A percentile compares a stretch with the other conserved stretches of the same genome.
Conservation (phyloP, 148 eudicot genomes). For the Fagopyrum tataricum region DNA sequence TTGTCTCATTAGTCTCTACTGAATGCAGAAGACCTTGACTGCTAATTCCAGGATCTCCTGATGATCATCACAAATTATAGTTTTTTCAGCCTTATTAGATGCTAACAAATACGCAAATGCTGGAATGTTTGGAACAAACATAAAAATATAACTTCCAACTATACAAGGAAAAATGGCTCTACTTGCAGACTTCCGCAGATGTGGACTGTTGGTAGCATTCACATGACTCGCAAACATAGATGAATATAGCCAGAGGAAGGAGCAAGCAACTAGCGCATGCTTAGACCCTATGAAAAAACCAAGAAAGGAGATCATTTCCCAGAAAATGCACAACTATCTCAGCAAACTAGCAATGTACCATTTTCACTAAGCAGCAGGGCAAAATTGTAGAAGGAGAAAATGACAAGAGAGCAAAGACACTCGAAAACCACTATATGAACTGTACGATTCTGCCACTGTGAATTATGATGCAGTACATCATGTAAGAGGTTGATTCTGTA, state of each 20-base stretch:
- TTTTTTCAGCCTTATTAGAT: neutral
- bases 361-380: no score
- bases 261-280: slow-evolving; percentile 12
- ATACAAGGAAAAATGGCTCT: slow-evolving; percentile 37
- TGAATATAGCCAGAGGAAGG: slow-evolving; percentile 12
- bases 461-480: no score
- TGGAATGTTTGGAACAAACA: neutral
- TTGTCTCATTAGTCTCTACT: slow-evolving; percentile 63
- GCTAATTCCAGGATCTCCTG: slow-evolving; percentile 40
- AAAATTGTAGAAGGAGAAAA: no score
- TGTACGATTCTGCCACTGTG: no score
- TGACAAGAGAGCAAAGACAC: no score
- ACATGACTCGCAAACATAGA: slow-evolving; percentile 83
- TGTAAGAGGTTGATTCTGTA: no score
- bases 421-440: no score
- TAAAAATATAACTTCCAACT: no score
- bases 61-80: slow-evolving; percentile 14
- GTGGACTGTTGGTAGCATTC: slow-evolving; percentile 59
- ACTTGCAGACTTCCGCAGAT: slow-evolving; percentile 88
- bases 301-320: neutral
- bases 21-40: slow-evolving; percentile 35
- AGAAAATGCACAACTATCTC: no score
- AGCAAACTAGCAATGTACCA: no score
- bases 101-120: slow-evolving; percentile 31
- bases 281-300: slow-evolving; percentile 9